phyloP scores from a whole-genome alignment of 306 rosid genomes.

The Corylus avellana region DNA sequence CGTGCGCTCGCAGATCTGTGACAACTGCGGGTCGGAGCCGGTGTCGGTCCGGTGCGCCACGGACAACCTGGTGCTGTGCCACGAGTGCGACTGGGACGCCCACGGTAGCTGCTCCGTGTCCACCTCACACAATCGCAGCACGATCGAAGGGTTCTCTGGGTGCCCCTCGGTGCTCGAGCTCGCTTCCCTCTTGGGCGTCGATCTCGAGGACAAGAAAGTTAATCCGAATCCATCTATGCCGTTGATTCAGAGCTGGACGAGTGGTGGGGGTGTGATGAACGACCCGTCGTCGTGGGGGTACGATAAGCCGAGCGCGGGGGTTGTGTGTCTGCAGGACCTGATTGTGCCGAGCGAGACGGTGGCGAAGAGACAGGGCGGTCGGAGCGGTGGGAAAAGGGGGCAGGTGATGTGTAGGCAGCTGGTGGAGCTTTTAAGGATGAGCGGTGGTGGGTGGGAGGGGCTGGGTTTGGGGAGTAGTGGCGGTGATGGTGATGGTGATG shows the following conservation, averaged over 20 bases:
- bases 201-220: constrained; percentile 33
- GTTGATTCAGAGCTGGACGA: constrained; percentile 15
- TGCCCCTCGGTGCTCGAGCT: constrained; percentile 60
- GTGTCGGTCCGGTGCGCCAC: constrained; percentile 60
- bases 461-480: background rate
- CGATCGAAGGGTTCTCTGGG: constrained; percentile 56
- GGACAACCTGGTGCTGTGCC: constrained; percentile 65
- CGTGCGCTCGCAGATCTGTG: constrained; percentile 66
- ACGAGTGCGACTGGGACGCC: constrained; percentile 62
- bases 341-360: constrained; percentile 44
- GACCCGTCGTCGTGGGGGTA: constrained; percentile 20
- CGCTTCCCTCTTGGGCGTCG: constrained; percentile 54
- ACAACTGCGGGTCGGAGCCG: constrained; percentile 52
- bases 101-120: constrained; percentile 50
- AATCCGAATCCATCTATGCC: constrained; percentile 8
- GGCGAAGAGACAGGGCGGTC: constrained; percentile 32
- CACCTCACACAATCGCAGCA: constrained; percentile 44
- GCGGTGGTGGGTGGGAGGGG: background rate
- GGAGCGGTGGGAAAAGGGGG: constrained; percentile 50
- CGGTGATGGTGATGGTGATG: constrained; percentile 16
- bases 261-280: constrained; percentile 16
- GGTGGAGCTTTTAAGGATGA: constrained; percentile 54
- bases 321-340: constrained; percentile 41
- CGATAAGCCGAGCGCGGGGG: constrained; percentile 11
- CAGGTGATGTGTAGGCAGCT: constrained; percentile 60